Base-by-base conservation (phyloP, 257 asterid species). In the Primulina tabacum region DNA sequence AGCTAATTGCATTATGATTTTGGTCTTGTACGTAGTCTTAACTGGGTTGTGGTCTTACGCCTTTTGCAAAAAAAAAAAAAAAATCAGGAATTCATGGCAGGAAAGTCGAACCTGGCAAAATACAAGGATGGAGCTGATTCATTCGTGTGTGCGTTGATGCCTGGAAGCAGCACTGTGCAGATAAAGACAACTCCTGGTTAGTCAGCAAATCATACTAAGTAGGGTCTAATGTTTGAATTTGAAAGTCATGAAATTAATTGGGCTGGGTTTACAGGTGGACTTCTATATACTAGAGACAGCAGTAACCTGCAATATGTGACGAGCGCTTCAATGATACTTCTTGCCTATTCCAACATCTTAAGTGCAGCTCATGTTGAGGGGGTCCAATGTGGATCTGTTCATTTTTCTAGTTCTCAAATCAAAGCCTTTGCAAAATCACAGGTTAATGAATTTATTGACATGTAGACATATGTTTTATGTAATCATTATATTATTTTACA, bases 181-280 rank as follows among this genome's bases (percentile, higher is more conserved):
- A 77, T 92, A 29, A 80, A 68, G 65, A 89, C 96, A 59, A 92
- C 97, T 60, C 96, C 95, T 10, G 98, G 98, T 86, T 60, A 66
- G 28, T 18, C 16, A 10, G 16, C 10, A 1, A 38, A 38, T 38
- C 50, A 10, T 24, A 24, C 1, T 24, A 24, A 24, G 26, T 24
- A 24, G 26, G 26, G 26, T 24, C 26, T 24, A 24, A 24, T 24
- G 26, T 24, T 24, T 24, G 30, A 28, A 28, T 28, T 28, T 28
- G 3, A 28, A 28, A 28, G 4, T 1, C 30, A 28, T 28, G 3
- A 28, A 28, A 28, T 28, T 28, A 28, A 28, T 28, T 2, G 30
- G 30, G 30, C 30, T 3, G 30, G 30, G 30, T 28, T 28, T 28
- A 28, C 30, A 28, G 97, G 98, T 60, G 98, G 95, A 55, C 84